Evolutionary conservation across 805 yeast species (phyloP).

Genomic region (Teunomyces gatunensis): DNA sequence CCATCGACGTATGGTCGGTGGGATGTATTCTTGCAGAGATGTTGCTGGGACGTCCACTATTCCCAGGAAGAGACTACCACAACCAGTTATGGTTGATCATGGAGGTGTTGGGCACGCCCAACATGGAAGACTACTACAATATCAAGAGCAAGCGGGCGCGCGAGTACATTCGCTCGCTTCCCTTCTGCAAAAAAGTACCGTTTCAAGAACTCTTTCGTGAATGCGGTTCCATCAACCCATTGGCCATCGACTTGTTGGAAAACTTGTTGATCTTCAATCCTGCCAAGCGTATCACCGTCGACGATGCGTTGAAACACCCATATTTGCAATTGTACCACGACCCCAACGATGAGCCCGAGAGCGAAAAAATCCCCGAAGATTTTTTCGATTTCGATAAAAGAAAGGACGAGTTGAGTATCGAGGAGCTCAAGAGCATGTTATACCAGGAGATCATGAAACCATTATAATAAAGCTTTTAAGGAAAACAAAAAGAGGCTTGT

Average conservation of each 20-base stretch:
- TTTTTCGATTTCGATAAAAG: conserved; percentile 86
- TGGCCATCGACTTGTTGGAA: conserved; percentile 58
- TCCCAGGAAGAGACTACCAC: conserved; percentile 93
- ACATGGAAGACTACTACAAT: conserved; percentile 69
- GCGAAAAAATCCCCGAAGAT: conserved; percentile 77
- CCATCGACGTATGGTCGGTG: conserved; percentile 95
- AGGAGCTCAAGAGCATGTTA: conserved; percentile 73
- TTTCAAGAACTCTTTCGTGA: conserved; percentile 42
- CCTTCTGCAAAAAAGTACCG: conserved; percentile 62
- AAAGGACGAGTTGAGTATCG: conserved; percentile 73
- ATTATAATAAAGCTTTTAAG: conserved; percentile 14
- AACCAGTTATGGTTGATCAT: conserved; percentile 84
- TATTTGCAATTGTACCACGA: conserved; percentile 93
- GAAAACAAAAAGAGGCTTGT: too few relatives aligned
- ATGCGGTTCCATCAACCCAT: conserved; percentile 28
- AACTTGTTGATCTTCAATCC: conserved; percentile 73
- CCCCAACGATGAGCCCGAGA: conserved; percentile 88
- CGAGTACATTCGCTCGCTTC: conserved; percentile 80
- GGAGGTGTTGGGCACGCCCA: conserved; percentile 85
- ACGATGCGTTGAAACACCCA: conserved; percentile 73
- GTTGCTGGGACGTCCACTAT: conserved; percentile 79
- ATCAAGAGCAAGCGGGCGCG: conserved; percentile 81
- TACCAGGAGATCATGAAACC: conserved; percentile 78
- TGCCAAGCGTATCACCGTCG: conserved; percentile 65
- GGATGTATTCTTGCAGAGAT: conserved; percentile 95